phyloP scores from a whole-genome alignment of 495 filamentous ascomycete genomes.

The Chaetomidium leptoderma region DNA sequence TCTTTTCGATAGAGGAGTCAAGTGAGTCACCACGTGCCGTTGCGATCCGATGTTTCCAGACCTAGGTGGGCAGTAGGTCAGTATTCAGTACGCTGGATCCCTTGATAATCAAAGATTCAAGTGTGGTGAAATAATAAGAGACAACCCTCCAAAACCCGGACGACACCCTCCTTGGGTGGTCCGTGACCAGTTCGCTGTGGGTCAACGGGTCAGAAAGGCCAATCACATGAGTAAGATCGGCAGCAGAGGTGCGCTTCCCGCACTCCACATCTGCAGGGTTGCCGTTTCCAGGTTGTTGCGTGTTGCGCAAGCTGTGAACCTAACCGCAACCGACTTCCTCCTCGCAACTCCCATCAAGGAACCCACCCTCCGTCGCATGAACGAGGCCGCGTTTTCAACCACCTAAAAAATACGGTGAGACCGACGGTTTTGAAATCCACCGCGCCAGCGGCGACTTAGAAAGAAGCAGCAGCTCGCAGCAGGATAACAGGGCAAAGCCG shows the following conservation, averaged over 20 bases:
- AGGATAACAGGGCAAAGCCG: background rate
- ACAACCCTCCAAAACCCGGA: conserved; percentile 4
- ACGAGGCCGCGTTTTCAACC: background rate
- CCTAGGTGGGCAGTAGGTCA: no score
- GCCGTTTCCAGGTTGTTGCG: background rate
- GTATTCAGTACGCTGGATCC: background rate
- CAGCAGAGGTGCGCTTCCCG: background rate
- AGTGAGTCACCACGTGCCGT: conserved; percentile 13
- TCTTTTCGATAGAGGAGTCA: background rate
- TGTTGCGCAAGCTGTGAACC: conserved; percentile 9
- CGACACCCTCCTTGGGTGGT: conserved; percentile 17
- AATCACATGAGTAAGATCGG: conserved; percentile 12
- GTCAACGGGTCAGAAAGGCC: background rate
- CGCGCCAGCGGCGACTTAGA: background rate
- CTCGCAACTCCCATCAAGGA: background rate
- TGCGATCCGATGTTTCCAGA: background rate
- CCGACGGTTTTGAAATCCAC: background rate
- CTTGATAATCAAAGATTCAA: background rate
- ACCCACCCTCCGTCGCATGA: background rate
- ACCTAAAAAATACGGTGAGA: no score
- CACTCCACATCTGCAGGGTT: background rate
- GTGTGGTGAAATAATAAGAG: background rate
- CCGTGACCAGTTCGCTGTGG: conserved; percentile 22
- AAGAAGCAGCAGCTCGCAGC: background rate
- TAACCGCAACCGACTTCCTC: background rate